These are phyloP conservation scores for Colletotrichum nymphaeae DNA, from an alignment of 2,329 filamentous ascomycete species.

Conservation along the genomic window DNA sequence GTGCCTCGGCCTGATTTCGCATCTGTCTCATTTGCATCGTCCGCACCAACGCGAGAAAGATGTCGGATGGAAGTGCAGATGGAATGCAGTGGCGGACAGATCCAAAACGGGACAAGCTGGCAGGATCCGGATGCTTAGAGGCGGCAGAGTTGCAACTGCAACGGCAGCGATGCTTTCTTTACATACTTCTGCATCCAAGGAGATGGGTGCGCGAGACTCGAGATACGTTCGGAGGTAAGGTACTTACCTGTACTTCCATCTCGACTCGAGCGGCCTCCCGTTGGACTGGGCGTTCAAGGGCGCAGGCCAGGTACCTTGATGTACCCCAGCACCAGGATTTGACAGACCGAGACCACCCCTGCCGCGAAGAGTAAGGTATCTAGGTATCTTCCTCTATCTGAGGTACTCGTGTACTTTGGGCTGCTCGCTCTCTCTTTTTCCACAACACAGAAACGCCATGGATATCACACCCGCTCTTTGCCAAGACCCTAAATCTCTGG, in stretches of 20 bases:
- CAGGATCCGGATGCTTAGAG: slow-evolving; percentile 28
- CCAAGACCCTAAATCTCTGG: slow-evolving; percentile 17
- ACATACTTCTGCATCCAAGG: neutral
- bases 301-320: neutral
- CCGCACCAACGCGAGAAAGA: slow-evolving; percentile 12
- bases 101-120: slow-evolving; percentile 26
- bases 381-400: neutral
- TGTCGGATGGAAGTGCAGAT: slow-evolving; percentile 4
- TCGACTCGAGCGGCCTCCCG: neutral
- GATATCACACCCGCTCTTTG: slow-evolving; percentile 8
- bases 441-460: neutral
- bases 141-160: slow-evolving; percentile 27
- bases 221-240: neutral
- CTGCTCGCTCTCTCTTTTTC: neutral
- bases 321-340: neutral
- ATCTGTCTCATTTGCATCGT: slow-evolving; percentile 1
- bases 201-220: neutral
- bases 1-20: slow-evolving; percentile 1
- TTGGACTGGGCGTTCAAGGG: neutral
- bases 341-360: neutral
- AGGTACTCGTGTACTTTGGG: no score
- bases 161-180: neutral
- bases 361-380: no score
- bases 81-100: neutral
- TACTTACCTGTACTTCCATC: neutral